Evolutionary conservation across 495 filamentous ascomycete species (phyloP).

Genomic region (Annulohypoxylon maeteangense): DNA sequence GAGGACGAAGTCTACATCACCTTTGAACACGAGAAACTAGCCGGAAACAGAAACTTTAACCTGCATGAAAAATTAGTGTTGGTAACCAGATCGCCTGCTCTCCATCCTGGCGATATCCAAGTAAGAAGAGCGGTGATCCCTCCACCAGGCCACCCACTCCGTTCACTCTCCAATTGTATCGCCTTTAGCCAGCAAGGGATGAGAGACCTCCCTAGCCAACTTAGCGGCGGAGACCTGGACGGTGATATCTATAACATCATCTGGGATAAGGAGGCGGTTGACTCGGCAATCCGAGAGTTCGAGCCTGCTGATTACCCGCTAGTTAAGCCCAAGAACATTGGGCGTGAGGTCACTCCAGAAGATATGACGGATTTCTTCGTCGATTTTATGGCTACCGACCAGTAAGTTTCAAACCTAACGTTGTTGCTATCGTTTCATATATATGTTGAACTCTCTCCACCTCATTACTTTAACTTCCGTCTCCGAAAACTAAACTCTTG

Average conservation of each 20-base stretch:
- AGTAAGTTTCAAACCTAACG: conserved; percentile 40
- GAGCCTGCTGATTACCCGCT: conserved; percentile 74
- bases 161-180: conserved; percentile 73
- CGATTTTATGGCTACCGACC: conserved; percentile 80
- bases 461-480: neutral
- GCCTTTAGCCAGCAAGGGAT: conserved; percentile 75
- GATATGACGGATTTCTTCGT: conserved; percentile 85
- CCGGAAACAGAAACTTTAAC: conserved; percentile 30
- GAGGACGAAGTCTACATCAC: conserved; percentile 74
- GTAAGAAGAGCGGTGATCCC: conserved; percentile 60
- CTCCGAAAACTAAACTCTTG: neutral
- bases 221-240: conserved; percentile 85
- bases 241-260: conserved; percentile 83
- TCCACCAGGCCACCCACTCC: conserved; percentile 69
- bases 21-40: conserved; percentile 48
- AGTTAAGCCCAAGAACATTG: conserved; percentile 63
- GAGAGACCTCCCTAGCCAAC: conserved; percentile 78
- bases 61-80: conserved; percentile 49
- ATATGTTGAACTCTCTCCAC: neutral
- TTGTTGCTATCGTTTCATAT: neutral
- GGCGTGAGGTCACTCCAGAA: conserved; percentile 58
- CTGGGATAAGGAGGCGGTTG: conserved; percentile 64
- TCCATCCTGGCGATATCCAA: conserved; percentile 86
- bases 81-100: conserved; percentile 76
- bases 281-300: conserved; percentile 46